Evolutionary conservation across 306 rosid genomes (phyloP).

Genomic region (Hippophae tibetana): DNA sequence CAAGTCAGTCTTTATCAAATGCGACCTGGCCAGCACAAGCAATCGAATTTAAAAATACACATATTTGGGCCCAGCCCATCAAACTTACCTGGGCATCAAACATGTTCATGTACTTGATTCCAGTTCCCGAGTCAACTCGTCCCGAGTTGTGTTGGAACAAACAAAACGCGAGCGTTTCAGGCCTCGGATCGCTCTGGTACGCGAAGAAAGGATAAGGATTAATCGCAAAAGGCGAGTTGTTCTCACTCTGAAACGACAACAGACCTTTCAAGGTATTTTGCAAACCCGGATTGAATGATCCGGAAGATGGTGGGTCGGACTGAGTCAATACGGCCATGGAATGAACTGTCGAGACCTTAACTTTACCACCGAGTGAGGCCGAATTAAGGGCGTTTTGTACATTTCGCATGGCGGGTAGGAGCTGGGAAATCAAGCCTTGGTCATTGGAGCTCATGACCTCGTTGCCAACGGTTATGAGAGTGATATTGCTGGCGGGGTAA

Average conservation of each 20-base stretch:
- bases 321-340: constrained; percentile 62
- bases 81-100: constrained; percentile 77
- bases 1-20: constrained; percentile 12
- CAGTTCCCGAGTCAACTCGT: constrained; percentile 64
- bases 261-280: constrained; percentile 31
- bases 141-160: constrained; percentile 78
- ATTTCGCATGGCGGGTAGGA: constrained; percentile 71
- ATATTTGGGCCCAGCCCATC: background rate
- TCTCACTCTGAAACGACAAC: constrained; percentile 49
- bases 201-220: constrained; percentile 89
- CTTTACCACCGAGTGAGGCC: constrained; percentile 48
- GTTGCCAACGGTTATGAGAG: constrained; percentile 67
- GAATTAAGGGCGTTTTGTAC: constrained; percentile 55
- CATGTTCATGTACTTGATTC: constrained; percentile 78
- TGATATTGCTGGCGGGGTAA: constrained; percentile 59
- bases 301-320: constrained; percentile 85
- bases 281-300: constrained; percentile 39
- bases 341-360: constrained; percentile 74
- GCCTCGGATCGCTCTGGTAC: constrained; percentile 66
- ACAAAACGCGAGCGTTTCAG: constrained; percentile 79
- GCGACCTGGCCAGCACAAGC: background rate
- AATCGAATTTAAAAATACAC: too few species aligned
- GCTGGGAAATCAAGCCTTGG: constrained; percentile 40
- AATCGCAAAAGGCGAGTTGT: constrained; percentile 50
- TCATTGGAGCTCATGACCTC: constrained; percentile 59